Evolutionary conservation across 2,329 filamentous ascomycete species (phyloP), one percentile per base, ranked within the genome.

Genomic region (Pseudogymnoascus sp.): DNA sequence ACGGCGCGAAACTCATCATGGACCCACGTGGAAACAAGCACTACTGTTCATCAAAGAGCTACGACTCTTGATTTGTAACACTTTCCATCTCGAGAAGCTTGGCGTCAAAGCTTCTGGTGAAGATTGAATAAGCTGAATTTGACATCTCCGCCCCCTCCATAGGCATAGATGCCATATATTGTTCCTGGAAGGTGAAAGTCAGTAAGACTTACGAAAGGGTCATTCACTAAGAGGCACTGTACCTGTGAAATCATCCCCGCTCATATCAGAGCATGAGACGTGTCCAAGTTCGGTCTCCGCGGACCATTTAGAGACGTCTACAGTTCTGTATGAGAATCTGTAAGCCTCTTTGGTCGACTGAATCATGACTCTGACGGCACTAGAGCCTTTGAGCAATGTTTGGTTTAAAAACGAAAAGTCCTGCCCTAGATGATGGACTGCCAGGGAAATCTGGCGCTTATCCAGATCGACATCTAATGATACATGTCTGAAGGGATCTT

Each of bases 401-500:
- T 39, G 3, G 1, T 39, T 39, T 16, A 39, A 16, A 39, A 39
- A 39, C 7, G 37, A 39, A 5, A 39, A 39, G 5, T n/a, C 14
- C 37, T 39, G 37, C 16, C 37, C 37, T 16, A 39, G 37, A 39
- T 39, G 37, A 39, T n/a, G 37, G 37, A 39, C 37, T 39, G 37
- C 37, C 6, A 39, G 37, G 7, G 37, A 39, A 39, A 39, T 39
- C 37, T 39, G 37, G 37, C 37, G 37, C 37, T 16, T 39, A 39
- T 39, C 37, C 5, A 39, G n/a, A 14, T 39, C 37, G 14, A 39
- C 7, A 39, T 39, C 37, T 5, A 39, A 39, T 39, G 37, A 39
- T 29, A 39, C 47, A 21, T 64, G 62, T 2, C 68, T 66, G 37
- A 67, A 65, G 45, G 68, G 64, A 60, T 71, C 69, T 59, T 71